Conservation (phyloP, 2,329 filamentous ascomycete genomes). For the Colletotrichum sp. region DNA sequence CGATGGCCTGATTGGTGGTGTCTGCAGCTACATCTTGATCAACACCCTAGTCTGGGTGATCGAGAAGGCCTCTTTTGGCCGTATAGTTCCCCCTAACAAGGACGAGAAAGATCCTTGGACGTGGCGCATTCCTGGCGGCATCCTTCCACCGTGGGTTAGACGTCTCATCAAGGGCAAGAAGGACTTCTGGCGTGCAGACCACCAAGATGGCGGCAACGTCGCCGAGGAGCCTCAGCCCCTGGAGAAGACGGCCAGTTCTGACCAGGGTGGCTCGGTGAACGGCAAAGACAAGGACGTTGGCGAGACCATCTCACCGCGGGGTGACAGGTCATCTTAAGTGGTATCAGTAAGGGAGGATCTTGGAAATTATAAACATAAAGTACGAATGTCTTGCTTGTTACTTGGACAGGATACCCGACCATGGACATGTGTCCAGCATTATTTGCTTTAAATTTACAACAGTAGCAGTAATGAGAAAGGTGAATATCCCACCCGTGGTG, state of each 20-base stretch:
- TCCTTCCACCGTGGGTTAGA: conserved; percentile 76
- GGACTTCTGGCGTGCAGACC: conserved; percentile 69
- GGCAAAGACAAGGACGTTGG: conserved; percentile 16
- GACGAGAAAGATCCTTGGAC: conserved; percentile 82
- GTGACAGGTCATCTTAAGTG: neutral
- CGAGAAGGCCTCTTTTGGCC: conserved; percentile 68
- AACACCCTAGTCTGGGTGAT: conserved; percentile 75
- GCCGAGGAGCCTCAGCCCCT: conserved; percentile 12
- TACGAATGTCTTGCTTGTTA: neutral
- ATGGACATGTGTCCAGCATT: neutral
- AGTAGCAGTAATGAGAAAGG: neutral
- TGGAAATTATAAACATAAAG: neutral
- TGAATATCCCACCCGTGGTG: neutral
- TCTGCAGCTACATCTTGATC: conserved; percentile 77
- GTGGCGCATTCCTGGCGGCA: conserved; percentile 74
- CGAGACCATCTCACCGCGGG: conserved; percentile 13
- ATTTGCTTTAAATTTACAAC: neutral
- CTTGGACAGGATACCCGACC: neutral
- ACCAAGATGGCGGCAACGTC: conserved; percentile 24
- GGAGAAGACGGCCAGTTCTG: conserved; percentile 25
- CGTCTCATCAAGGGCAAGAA: conserved; percentile 70
- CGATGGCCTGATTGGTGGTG: conserved; percentile 82
- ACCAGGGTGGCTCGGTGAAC: conserved; percentile 13
- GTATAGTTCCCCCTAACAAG: conserved; percentile 77
- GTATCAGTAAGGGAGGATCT: neutral